Evolutionary conservation across 352 stramenopile species (phyloP), one percentile per base, ranked within the genome.

Genomic region (Phytopythium chamaehyphon): DNA sequence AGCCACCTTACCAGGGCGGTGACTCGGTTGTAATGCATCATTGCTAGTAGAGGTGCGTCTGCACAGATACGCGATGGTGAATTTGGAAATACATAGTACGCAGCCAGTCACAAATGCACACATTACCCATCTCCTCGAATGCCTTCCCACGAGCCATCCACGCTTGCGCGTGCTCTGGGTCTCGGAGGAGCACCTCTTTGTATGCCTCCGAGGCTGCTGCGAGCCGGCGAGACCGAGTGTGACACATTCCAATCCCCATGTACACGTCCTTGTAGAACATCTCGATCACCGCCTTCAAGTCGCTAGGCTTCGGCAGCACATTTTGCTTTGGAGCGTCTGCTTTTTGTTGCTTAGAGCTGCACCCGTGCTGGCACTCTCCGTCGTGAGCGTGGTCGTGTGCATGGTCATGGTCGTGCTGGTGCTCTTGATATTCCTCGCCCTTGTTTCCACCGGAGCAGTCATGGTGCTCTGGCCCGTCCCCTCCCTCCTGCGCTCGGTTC

Each of bases 211-310:
- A 76, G 0, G 74, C 74, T 8, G 60, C 62, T 0, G 74, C 72
- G 18, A 76, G 52, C 3, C 59, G 58, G 8, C 38, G 31, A 46
- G 51, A 21, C 11, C 63, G 51, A 4, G 83, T 47, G 6, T 79
- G 51, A 57, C 74, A 85, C 1, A 51, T 43, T 1, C 76, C 75
- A 33, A 88, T 70, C 6, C 74, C 80, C 24, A 80, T 47, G 47
- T 76, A 83, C 4, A 81, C 62, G 51, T 90, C 80, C 26, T 77
- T 83, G 51, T 80, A 74, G 51, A 90, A 86, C 76, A 86, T 88
- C 2, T 54, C 69, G 3, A 87, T 56, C 31, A 90, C 70, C 0
- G 69, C 76, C n/a, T 55, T 3, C 16, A 88, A 38, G 47, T 90
- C 76, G 21, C 73, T 72, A 9, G 61, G 59, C 33, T 82, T 70